Percentiles rank a stretch among this genome's conserved stretches.
Conservation (phyloP, 2,329 filamentous ascomycete genomes). For the Lizonia empirigonia region DNA sequence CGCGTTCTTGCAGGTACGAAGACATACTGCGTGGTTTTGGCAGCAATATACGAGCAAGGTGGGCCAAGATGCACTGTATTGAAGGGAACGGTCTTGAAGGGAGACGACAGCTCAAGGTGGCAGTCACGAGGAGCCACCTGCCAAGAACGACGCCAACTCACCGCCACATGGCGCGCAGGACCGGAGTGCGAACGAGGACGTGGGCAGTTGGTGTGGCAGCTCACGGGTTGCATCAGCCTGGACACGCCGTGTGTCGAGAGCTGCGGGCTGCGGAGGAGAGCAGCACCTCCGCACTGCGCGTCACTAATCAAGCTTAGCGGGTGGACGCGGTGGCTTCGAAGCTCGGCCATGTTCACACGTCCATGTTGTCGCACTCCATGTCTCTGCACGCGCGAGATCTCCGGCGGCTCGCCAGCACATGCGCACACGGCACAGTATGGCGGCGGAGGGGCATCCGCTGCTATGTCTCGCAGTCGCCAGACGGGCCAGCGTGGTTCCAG, state of each 20-base stretch:
- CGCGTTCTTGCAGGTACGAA: not conserved
- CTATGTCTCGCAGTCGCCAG: conserved; percentile 18
- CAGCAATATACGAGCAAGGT: not conserved
- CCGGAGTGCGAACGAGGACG: not conserved
- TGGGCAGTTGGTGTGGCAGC: not conserved
- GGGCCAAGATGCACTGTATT: not conserved
- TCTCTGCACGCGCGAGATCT: conserved; percentile 23
- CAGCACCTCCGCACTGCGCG: conserved; percentile 12
- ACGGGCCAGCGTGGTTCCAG: conserved; percentile 34
- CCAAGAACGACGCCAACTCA: conserved; percentile 14
- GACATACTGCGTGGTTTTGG: not conserved
- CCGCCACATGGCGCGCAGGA: conserved; percentile 3
- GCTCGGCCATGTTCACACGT: no score
- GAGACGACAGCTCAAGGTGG: not conserved
- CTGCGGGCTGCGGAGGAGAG: not conserved
- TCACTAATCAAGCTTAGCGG: conserved; percentile 15
- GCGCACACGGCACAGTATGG: conserved; percentile 22
- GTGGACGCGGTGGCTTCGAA: no score
- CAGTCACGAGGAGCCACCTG: not conserved
- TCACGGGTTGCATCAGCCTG: not conserved
- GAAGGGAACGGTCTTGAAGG: not conserved
- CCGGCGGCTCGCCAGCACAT: conserved; percentile 17
- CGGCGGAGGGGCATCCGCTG: conserved; percentile 18
- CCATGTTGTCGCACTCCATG: conserved; percentile 29
- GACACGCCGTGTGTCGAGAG: not conserved